These are phyloP conservation scores for Boletus rubescentipes DNA, from an alignment of 768 basidiomycete genomes.

Conservation along the genomic window DNA sequence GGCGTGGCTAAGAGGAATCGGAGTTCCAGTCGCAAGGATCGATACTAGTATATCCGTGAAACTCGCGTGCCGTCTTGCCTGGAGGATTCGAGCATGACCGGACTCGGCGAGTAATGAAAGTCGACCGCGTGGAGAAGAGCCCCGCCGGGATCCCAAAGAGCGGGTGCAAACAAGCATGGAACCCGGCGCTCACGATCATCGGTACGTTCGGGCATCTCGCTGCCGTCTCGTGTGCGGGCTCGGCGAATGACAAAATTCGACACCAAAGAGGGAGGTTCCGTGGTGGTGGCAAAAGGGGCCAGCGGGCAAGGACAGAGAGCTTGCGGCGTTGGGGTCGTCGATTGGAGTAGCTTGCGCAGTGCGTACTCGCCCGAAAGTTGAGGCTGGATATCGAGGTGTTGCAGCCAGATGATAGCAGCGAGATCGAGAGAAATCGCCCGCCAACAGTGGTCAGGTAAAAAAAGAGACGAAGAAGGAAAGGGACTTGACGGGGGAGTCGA, in stretches of 20 bases:
- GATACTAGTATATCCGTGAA: neutral
- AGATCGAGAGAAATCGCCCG: neutral
- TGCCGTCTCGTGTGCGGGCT: too few relatives aligned
- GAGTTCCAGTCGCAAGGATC: too few relatives aligned
- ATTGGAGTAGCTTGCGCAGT: slow-evolving; percentile 1
- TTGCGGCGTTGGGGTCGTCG: neutral
- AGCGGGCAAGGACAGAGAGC: neutral
- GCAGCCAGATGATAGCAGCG: neutral
- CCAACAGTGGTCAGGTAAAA: too few relatives aligned
- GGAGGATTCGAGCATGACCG: neutral
- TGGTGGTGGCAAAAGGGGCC: too few relatives aligned
- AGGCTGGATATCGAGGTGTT: neutral
- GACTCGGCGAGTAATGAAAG: neutral
- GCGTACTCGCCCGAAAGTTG: neutral
- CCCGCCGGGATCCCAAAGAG: too few relatives aligned
- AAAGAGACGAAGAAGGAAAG: too few relatives aligned
- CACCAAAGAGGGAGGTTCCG: too few relatives aligned
- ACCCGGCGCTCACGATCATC: neutral
- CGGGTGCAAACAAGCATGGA: too few relatives aligned
- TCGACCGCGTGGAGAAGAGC: neutral
- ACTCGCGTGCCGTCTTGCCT: slow-evolving; percentile 6
- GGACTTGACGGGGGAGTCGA: too few relatives aligned
- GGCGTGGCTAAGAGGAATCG: too few relatives aligned
- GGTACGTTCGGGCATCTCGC: too few relatives aligned
- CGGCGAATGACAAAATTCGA: too few relatives aligned